These are phyloP conservation scores for Russula lepida DNA, from an alignment of 768 basidiomycete species.

Conservation along the genomic window DNA sequence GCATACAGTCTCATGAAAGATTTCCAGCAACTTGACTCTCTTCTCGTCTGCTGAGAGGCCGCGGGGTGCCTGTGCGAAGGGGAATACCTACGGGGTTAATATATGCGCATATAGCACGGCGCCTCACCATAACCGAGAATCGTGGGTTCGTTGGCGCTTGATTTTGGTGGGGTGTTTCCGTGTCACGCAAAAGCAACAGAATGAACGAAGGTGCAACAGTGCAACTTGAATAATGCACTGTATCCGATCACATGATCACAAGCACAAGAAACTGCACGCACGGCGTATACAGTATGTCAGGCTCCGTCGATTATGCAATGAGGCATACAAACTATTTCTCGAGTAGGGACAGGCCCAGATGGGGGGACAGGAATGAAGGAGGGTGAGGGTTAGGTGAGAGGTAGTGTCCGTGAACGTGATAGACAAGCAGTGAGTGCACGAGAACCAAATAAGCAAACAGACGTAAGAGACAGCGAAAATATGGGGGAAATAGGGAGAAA, in stretches of 20 bases:
- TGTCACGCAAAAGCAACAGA: background rate
- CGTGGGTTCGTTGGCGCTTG: background rate
- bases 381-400: slow-evolving; percentile 5
- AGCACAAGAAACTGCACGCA: background rate
- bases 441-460: slow-evolving; percentile 3
- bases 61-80: slow-evolving; percentile 15
- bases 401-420: slow-evolving; percentile 13
- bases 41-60: slow-evolving; percentile 90
- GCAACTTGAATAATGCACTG: background rate
- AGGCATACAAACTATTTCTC: slow-evolving; percentile 16
- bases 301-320: slow-evolving; percentile 8
- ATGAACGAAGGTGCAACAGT: background rate
- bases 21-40: slow-evolving; percentile 77
- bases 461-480: background rate
- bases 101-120: background rate
- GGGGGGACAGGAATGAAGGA: background rate
- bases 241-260: slow-evolving; percentile 3
- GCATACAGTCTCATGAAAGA: slow-evolving; percentile 83
- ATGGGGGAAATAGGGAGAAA: background rate
- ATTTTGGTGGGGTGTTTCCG: background rate
- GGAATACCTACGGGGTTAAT: background rate
- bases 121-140: background rate
- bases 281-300: background rate
- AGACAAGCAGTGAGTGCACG: slow-evolving; percentile 23
- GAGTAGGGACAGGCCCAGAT: slow-evolving; percentile 3